Evolutionary conservation across 2,329 filamentous ascomycete species (phyloP).

Genomic region (Calonectria ilicicola): DNA sequence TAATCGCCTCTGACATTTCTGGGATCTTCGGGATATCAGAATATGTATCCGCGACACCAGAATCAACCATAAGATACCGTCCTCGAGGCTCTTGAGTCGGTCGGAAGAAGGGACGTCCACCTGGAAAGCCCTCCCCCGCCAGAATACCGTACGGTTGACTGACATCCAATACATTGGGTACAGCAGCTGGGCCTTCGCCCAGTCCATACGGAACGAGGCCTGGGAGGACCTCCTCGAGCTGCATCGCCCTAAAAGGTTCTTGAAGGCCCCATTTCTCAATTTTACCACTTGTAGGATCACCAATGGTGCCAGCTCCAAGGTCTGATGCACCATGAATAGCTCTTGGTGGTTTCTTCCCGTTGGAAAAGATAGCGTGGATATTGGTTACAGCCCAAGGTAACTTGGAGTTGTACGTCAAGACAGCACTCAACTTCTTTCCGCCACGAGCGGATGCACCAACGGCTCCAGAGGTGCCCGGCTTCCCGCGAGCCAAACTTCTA

Average conservation of each 20-base stretch:
- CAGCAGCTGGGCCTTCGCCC: conserved; percentile 81
- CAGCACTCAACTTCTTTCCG: conserved; percentile 76
- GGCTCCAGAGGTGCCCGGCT: conserved; percentile 70
- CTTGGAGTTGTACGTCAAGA: conserved; percentile 88
- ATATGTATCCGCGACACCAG: conserved; percentile 70
- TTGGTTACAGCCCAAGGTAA: conserved; percentile 83
- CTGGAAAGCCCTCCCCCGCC: conserved; percentile 87
- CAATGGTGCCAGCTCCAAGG: conserved; percentile 80
- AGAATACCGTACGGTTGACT: conserved; percentile 87
- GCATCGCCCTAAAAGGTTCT: conserved; percentile 79
- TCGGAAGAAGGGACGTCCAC: conserved; percentile 84
- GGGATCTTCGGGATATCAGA: conserved; percentile 83
- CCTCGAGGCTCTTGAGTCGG: conserved; percentile 80
- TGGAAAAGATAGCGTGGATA: conserved; percentile 80
- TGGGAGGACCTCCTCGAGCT: conserved; percentile 82
- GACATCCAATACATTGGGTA: conserved; percentile 90
- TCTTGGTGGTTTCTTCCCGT: conserved; percentile 78
- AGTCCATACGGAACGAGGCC: conserved; percentile 81
- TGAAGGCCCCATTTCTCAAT: conserved; percentile 85
- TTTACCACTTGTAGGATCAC: conserved; percentile 82
- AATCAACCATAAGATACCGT: conserved; percentile 75
- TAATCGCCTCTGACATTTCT: conserved; percentile 77
- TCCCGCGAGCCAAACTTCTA: conserved; percentile 84
- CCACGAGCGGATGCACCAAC: conserved; percentile 66
- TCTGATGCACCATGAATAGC: conserved; percentile 89